Evolutionary conservation across 768 basidiomycete genomes (phyloP).

Genomic region (Astraeus odoratus): DNA sequence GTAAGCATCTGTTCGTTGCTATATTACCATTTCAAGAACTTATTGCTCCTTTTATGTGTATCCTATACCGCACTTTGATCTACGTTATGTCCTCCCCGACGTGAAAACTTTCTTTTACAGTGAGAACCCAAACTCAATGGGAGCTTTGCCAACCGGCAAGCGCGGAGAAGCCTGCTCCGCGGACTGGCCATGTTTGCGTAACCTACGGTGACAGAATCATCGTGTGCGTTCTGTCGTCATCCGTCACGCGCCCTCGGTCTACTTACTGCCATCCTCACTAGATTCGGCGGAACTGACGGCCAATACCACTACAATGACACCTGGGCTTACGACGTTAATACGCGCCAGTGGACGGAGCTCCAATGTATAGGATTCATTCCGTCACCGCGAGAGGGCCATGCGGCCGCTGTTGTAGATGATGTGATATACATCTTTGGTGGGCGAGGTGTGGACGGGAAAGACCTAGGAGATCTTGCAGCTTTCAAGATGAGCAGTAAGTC

Average conservation of each 20-base stretch:
- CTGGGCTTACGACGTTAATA: conserved; percentile 85
- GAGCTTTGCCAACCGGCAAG: conserved; percentile 62
- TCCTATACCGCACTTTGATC: neutral
- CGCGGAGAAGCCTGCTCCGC: conserved; percentile 61
- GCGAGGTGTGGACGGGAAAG: conserved; percentile 93
- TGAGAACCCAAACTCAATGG: conserved; percentile 82
- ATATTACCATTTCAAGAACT: neutral
- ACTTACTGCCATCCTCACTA: conserved; percentile 27
- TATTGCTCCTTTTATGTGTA: conserved; percentile 1
- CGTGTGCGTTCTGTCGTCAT: conserved; percentile 52
- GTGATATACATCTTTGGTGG: conserved; percentile 98
- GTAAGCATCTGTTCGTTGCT: conserved; percentile 41
- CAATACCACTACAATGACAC: conserved; percentile 99
- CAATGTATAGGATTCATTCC: conserved; percentile 97
- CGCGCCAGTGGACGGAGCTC: conserved; percentile 82
- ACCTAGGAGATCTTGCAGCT: conserved; percentile 88
- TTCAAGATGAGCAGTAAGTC: conserved; percentile 94
- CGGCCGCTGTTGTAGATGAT: conserved; percentile 93
- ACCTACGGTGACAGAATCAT: conserved; percentile 78
- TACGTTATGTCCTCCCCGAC: neutral
- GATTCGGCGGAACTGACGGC: conserved; percentile 98
- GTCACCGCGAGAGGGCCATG: conserved; percentile 91
- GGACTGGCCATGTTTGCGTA: conserved; percentile 90
- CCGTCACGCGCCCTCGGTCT: conserved; percentile 7
- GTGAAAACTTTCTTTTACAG: conserved; percentile 32